Evolutionary conservation across 1,284 basidiomycete genomes (phyloP).

Genomic region (Salmacisia buchloeana): DNA sequence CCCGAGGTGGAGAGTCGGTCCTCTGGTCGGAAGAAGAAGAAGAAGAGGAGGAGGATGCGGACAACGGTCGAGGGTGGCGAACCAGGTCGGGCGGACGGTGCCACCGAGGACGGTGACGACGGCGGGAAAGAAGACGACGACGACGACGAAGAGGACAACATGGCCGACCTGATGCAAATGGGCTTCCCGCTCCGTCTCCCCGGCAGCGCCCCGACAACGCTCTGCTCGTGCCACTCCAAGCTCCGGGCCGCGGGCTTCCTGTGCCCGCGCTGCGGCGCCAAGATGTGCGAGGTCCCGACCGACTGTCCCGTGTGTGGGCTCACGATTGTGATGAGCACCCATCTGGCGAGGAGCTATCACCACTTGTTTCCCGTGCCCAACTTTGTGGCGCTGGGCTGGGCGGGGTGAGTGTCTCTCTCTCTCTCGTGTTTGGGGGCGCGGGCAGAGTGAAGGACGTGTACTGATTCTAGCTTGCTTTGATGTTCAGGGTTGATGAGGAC

Average conservation of each 20-base stretch:
- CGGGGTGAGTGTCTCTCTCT: slow-evolving; percentile 9
- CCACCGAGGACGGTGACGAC: slow-evolving; percentile 8
- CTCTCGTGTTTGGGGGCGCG: background rate
- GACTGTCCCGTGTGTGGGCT: slow-evolving; percentile 95
- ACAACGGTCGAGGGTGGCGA: slow-evolving; percentile 31
- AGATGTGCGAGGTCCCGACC: slow-evolving; percentile 95
- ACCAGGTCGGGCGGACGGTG: background rate
- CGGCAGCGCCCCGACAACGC: slow-evolving; percentile 29
- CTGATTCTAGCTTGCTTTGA: background rate
- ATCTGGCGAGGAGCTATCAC: slow-evolving; percentile 89
- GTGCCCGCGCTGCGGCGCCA: slow-evolving; percentile 84
- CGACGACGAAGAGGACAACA: slow-evolving; percentile 15
- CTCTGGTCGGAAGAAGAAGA: slow-evolving; percentile 10
- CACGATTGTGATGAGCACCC: slow-evolving; percentile 95
- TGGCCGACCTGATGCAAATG: slow-evolving; percentile 84
- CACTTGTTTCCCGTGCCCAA: slow-evolving; percentile 84
- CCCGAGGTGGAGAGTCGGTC: slow-evolving; percentile 40
- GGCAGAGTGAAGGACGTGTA: background rate
- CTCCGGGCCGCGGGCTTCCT: slow-evolving; percentile 84
- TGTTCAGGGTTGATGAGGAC: background rate
- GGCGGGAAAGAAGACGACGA: slow-evolving; percentile 12
- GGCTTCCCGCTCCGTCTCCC: slow-evolving; percentile 65
- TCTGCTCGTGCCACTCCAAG: slow-evolving; percentile 85
- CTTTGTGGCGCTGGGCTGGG: slow-evolving; percentile 61
- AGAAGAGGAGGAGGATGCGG: background rate